Percentiles rank a stretch among this genome's conserved stretches.
Conservation (phyloP, 129 eudicot genomes). For the Flaveria bidentis region DNA sequence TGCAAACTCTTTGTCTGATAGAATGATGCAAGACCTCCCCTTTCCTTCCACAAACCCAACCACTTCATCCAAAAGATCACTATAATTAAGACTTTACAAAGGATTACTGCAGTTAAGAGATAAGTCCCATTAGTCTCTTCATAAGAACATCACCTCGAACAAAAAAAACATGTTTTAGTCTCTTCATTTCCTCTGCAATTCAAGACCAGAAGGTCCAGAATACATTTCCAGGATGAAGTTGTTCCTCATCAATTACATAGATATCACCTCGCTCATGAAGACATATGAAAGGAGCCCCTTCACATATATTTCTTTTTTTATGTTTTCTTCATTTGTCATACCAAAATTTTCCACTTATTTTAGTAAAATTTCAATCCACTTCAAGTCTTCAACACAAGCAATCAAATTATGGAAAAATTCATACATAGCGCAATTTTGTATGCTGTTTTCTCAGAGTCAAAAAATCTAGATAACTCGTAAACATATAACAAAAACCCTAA, state of each 20-base stretch:
- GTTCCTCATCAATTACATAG: too few species aligned
- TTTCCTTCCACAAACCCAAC: background rate
- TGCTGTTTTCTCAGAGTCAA: background rate
- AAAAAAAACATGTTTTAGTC: too few species aligned
- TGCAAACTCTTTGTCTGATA: constrained; percentile 9
- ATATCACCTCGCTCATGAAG: too few species aligned
- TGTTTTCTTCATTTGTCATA: constrained; percentile 6
- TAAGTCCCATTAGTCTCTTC: too few species aligned
- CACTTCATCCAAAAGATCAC: background rate
- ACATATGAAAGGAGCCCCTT: too few species aligned
- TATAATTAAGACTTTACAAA: background rate
- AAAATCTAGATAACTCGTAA: background rate
- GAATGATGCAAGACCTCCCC: constrained; percentile 5
- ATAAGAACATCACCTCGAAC: too few species aligned
- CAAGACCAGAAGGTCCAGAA: too few species aligned
- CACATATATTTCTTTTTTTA: too few species aligned
- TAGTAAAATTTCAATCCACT: constrained; percentile 1
- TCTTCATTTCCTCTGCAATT: too few species aligned
- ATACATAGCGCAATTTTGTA: background rate
- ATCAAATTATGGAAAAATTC: constrained; percentile 5
- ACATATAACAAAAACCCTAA: constrained; percentile 3
- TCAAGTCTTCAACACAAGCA: background rate
- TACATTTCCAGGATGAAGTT: too few species aligned
- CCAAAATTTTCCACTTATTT: background rate
- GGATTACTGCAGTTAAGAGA: background rate